Evolutionary conservation across 2,329 filamentous ascomycete species (phyloP).

Genomic region (Aspergillus cejpii): DNA sequence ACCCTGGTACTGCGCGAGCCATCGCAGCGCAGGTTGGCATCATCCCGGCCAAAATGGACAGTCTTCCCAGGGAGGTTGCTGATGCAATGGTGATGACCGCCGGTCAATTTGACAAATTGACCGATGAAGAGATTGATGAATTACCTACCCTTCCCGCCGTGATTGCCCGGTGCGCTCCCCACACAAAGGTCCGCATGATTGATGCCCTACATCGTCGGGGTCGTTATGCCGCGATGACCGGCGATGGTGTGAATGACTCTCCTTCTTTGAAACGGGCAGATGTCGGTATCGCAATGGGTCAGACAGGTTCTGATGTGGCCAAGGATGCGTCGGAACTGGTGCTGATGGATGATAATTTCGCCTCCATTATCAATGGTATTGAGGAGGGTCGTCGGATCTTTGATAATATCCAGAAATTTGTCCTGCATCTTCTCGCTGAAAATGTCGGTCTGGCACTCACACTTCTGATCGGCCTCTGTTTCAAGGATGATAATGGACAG

Average conservation of each 20-base stretch:
- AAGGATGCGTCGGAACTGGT: slow-evolving; percentile 62
- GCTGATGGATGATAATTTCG: slow-evolving; percentile 76
- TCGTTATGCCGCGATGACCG: slow-evolving; percentile 78
- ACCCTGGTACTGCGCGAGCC: slow-evolving; percentile 68
- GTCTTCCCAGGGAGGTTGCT: slow-evolving; percentile 57
- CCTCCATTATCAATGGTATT: slow-evolving; percentile 75
- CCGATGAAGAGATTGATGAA: slow-evolving; percentile 63
- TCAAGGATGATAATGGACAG: slow-evolving; percentile 63
- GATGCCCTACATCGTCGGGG: slow-evolving; percentile 53
- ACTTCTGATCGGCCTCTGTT: slow-evolving; percentile 71
- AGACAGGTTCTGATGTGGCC: slow-evolving; percentile 73
- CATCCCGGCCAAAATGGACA: slow-evolving; percentile 56
- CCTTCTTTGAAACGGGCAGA: slow-evolving; percentile 75
- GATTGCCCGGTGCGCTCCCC: slow-evolving; percentile 53
- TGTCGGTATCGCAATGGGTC: slow-evolving; percentile 82
- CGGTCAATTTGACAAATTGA: slow-evolving; percentile 69
- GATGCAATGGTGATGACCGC: slow-evolving; percentile 66
- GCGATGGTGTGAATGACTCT: slow-evolving; percentile 82
- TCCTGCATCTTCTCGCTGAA: slow-evolving; percentile 69
- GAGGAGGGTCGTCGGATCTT: slow-evolving; percentile 80
- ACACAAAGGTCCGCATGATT: slow-evolving; percentile 79
- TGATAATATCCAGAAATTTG: slow-evolving; percentile 84
- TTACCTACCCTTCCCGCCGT: slow-evolving; percentile 52
- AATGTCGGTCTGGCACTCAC: slow-evolving; percentile 81
- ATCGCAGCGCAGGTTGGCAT: slow-evolving; percentile 76